Base-by-base conservation (phyloP, 306 rosid genomes). In the Cyclanthera cordifolia region DNA sequence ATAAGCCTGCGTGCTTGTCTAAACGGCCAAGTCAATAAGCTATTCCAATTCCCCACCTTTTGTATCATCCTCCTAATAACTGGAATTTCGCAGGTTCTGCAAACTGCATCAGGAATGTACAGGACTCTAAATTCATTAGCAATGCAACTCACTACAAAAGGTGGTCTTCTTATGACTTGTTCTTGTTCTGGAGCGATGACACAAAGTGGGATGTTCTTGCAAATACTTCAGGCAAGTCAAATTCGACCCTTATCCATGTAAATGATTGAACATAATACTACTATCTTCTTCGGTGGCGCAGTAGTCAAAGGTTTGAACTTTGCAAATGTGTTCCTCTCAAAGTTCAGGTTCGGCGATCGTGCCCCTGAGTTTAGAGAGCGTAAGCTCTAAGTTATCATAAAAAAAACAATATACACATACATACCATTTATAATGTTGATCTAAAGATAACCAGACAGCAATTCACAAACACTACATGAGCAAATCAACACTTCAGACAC, bases 131-230 rank as follows among this genome's bases (percentile, higher is more conserved):
- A 93, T 80, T 93, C 96, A 14, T 74, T 87, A 43, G 95, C 96
- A 8, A 87, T 93, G 95, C 87, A 79, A 72, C 78, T 93, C 78
- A 93, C 98, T 34, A 87, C 76, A 78, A 83, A 75, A 75, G 96
- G 96, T 8, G 95, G 98, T 68, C 89, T 93, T 80, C 87, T 93
- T 46, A 89, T 93, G 98, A 89, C 95, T 12, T 89, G 95, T 83
- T 89, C 95, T 6, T 92, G 98, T 69, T 86, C 98, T 23, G 98
- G 95, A 80, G 98, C 95, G 63, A 81, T 93, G 80, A 82, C 91
- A 6, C 96, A 89, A 59, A 89, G 95, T 74, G 96, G 96, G 69
- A 84, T 71, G 47, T 89, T 93, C 79, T 71, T 79, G 72, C 92
- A 78, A 19, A 79, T 80, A 53, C 96, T 93, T 20, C 90, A 93